Evolutionary conservation across 148 eudicot species (phyloP).

Genomic region (Amaranthus hypochondriacus): DNA sequence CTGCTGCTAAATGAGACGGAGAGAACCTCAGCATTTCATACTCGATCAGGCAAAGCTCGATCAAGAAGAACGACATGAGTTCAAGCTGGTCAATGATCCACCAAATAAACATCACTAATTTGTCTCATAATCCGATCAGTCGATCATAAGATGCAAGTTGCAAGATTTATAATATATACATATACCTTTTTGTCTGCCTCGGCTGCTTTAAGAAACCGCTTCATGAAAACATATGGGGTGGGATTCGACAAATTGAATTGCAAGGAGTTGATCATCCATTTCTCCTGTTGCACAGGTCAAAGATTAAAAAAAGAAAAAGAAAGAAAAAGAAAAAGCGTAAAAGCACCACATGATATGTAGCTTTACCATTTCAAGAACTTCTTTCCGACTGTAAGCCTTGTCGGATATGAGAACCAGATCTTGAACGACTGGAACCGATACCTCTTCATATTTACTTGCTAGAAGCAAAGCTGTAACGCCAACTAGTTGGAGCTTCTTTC

Average conservation of each 20-base stretch:
- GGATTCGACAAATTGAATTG: conserved; percentile 75
- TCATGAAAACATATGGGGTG: conserved; percentile 77
- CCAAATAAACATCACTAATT: neutral
- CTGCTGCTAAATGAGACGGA: conserved; percentile 74
- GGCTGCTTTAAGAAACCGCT: conserved; percentile 78
- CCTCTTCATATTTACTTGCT: conserved; percentile 90
- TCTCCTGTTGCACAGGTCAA: conserved; percentile 48
- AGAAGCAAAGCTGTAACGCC: conserved; percentile 87
- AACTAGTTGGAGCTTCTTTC: conserved; percentile 83
- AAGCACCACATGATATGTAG: neutral
- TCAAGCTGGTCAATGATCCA: conserved; percentile 47
- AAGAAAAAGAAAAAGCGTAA: neutral
- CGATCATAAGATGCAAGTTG: neutral
- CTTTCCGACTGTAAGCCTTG: conserved; percentile 61
- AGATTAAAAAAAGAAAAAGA: too few species aligned
- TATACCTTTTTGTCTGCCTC: conserved; percentile 53
- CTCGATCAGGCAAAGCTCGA: conserved; percentile 71
- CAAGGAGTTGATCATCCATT: conserved; percentile 55
- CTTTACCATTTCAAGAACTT: conserved; percentile 77
- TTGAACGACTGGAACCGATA: conserved; percentile 68
- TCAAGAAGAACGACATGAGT: conserved; percentile 60
- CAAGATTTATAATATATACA: neutral
- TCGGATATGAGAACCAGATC: conserved; percentile 76
- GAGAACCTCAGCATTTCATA: conserved; percentile 71
- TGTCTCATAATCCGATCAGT: neutral